phyloP scores from a whole-genome alignment of 1,139 yeast species.

The Trichomonascaceae sp. region DNA sequence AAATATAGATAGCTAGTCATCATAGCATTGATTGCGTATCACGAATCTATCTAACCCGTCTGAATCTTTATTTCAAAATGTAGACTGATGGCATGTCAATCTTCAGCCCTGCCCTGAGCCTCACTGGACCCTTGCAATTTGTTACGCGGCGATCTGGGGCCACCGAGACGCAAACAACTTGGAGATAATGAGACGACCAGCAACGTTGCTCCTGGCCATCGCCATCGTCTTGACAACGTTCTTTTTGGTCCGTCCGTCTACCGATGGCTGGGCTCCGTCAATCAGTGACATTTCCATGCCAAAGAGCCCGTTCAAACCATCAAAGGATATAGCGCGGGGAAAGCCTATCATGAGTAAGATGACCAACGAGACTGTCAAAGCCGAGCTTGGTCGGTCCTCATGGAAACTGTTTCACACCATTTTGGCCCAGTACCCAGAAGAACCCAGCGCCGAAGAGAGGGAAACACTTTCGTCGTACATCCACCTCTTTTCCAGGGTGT shows the following conservation, averaged over 20 bases:
- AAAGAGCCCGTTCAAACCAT: background rate
- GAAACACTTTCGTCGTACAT: conserved; percentile 42
- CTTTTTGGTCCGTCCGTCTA: background rate
- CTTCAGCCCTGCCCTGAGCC: too few species aligned
- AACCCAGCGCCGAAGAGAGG: conserved; percentile 52
- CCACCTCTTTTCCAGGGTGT: conserved; percentile 27
- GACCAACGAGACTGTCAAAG: conserved; percentile 49
- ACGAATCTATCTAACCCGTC: too few species aligned
- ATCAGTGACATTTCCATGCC: background rate
- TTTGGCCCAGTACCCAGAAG: conserved; percentile 80
- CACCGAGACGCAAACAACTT: too few species aligned
- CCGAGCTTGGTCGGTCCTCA: conserved; percentile 74
- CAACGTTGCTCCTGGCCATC: too few species aligned
- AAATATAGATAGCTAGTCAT: too few species aligned
- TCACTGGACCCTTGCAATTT: too few species aligned
- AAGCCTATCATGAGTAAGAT: conserved; percentile 75
- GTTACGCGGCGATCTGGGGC: too few species aligned
- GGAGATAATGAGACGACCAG: too few species aligned
- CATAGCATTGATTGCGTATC: too few species aligned
- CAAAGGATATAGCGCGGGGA: conserved; percentile 12
- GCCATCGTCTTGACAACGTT: too few species aligned
- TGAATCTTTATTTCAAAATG: too few species aligned
- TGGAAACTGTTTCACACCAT: conserved; percentile 90
- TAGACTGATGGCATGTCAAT: too few species aligned
- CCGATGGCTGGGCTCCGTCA: background rate